These are phyloP conservation scores for Trichosporon faecale DNA, from an alignment of 1,284 basidiomycete species.

Conservation along the genomic window DNA sequence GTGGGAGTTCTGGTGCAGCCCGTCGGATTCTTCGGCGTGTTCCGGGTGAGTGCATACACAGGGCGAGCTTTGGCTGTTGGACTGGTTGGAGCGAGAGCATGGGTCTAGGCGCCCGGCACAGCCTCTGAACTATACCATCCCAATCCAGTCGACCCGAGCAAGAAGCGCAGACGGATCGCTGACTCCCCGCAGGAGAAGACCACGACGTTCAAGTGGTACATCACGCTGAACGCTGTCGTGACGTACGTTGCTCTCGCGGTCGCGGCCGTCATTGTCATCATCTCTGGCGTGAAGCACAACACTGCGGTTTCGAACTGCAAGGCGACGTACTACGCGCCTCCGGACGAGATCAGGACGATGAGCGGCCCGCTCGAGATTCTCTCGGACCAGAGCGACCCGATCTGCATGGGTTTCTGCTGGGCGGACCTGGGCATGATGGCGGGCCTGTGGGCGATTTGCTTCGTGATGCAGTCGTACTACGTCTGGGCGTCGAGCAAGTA, in stretches of 20 bases:
- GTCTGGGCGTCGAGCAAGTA: constrained; percentile 65
- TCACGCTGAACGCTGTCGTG: constrained; percentile 63
- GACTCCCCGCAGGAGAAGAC: constrained; percentile 64
- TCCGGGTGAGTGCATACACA: constrained; percentile 58
- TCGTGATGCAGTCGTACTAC: constrained; percentile 65
- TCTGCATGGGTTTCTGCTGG: constrained; percentile 86
- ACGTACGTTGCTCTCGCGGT: constrained; percentile 66
- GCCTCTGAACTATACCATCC: background rate
- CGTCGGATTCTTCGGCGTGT: constrained; percentile 76
- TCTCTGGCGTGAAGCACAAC: constrained; percentile 70
- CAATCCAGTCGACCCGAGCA: too few species aligned
- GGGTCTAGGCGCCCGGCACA: background rate
- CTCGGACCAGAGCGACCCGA: constrained; percentile 58
- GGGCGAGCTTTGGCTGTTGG: too few species aligned
- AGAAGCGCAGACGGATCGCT: background rate
- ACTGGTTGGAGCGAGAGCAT: too few species aligned
- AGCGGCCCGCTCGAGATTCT: constrained; percentile 31
- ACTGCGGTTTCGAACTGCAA: constrained; percentile 67
- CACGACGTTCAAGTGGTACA: constrained; percentile 69
- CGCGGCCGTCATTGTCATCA: constrained; percentile 72
- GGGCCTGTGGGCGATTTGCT: constrained; percentile 73
- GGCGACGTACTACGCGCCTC: constrained; percentile 52
- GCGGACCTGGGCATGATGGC: constrained; percentile 87
- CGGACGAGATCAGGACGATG: constrained; percentile 45
- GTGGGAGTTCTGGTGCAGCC: constrained; percentile 68